These are phyloP conservation scores for Exophiala sideris DNA, from an alignment of 2,329 filamentous ascomycete species.

Conservation along the genomic window DNA sequence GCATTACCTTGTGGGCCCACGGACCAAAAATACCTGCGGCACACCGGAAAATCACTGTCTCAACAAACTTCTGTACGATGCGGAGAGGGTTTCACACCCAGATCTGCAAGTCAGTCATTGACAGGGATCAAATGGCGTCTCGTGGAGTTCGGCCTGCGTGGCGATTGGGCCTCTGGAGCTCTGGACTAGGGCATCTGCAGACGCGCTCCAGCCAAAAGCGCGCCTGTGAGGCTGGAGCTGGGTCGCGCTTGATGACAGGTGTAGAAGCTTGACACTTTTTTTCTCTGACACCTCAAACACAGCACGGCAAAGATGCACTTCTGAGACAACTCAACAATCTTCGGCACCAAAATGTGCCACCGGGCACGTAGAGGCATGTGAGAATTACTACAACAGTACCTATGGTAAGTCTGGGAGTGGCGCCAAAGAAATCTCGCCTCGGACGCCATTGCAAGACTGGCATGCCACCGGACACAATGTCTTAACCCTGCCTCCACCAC, in stretches of 20 bases:
- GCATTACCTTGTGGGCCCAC: background rate
- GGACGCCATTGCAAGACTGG: constrained; percentile 6
- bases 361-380: constrained; percentile 4
- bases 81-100: background rate
- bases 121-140: constrained; percentile 1
- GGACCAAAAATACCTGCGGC: background rate
- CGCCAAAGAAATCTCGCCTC: constrained; percentile 11
- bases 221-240: background rate
- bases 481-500: constrained; percentile 14
- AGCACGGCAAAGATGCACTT: constrained; percentile 12
- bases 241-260: no score
- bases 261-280: constrained; percentile 1
- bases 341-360: constrained; percentile 7
- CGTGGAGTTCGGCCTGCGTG: background rate
- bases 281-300: constrained; percentile 4
- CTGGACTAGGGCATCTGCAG: background rate
- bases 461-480: constrained; percentile 5
- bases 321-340: constrained; percentile 23
- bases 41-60: background rate
- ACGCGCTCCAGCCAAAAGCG: background rate
- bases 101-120: background rate
- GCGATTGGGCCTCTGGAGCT: background rate
- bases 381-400: background rate
- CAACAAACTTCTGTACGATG: background rate
- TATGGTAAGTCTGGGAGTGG: background rate